Conservation (phyloP, 768 basidiomycete genomes). For the Sarcomyxa edulis region DNA sequence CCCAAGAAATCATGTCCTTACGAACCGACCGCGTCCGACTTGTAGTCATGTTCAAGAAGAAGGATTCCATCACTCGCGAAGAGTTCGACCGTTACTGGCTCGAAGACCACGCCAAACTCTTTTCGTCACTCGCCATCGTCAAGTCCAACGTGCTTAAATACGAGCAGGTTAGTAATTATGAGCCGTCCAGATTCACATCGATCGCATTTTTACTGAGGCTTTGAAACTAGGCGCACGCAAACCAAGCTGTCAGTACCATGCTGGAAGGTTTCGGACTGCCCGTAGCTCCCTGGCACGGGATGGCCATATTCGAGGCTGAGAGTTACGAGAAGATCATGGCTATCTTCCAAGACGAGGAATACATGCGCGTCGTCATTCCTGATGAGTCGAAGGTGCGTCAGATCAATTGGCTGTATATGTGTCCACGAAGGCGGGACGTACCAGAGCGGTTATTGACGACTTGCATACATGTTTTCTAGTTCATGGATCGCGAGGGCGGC, state of each 20-base stretch:
- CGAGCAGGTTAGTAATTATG: constrained; percentile 21
- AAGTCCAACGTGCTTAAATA: constrained; percentile 28
- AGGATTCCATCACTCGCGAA: constrained; percentile 19
- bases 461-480: too few relatives aligned
- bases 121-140: too few relatives aligned
- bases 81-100: constrained; percentile 26
- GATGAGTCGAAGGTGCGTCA: constrained; percentile 20
- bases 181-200: background rate
- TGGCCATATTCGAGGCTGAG: constrained; percentile 25
- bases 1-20: too few relatives aligned
- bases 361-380: background rate
- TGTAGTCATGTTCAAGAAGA: constrained; percentile 19
- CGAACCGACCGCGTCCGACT: constrained; percentile 25
- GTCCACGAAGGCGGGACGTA: too few relatives aligned
- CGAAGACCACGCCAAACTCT: too few relatives aligned
- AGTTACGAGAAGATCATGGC: constrained; percentile 24
- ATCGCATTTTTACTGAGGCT: background rate
- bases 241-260: constrained; percentile 5
- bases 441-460: too few relatives aligned
- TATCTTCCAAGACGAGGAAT: constrained; percentile 10
- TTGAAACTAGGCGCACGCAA: constrained; percentile 15
- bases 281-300: constrained; percentile 20
- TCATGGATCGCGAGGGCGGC: too few relatives aligned
- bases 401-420: too few relatives aligned
- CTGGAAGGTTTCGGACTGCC: constrained; percentile 12